Base-by-base conservation (phyloP, 2,329 filamentous ascomycete genomes). In the Mycosphaerella sp. region DNA sequence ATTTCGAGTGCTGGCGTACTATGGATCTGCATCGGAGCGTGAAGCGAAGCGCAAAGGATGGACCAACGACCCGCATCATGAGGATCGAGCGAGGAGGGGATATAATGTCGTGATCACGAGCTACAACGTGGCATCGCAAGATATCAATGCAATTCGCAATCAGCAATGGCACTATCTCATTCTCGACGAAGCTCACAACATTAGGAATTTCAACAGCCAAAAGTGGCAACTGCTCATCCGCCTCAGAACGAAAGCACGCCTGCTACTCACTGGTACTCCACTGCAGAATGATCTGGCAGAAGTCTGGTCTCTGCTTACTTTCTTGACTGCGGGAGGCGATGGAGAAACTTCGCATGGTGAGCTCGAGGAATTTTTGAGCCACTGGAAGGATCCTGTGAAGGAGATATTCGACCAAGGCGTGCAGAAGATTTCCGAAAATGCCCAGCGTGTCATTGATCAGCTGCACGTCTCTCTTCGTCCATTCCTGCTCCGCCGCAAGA, bases 61-160 rank as follows among this genome's bases (percentile, higher is more conserved):
- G 93, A 89, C 86, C 64, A 89, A 93, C 53, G 87, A 95, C 59
- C 67, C 69, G 3, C 67, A 70, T 43, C 65, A 69, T 50, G 60
- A 64, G 10, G 89, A 95, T 64, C 79, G 89, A 51, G 95, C 90
- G 84, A 95, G 97, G 67, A 91, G 97, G 11, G 89, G 90, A 70
- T 98, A 92, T 87, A 96, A 98, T 66, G 93, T 98, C 4, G 88
- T 92, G 72, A 95, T 98, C 67, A 98, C 95, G 0, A 96, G 92
- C 0, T 98, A 98, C 69, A 92, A 98, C 65, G 83, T 98, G 45
- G 91, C 97, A 6, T 79, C 97, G 12, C 89, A 95, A 67, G 95
- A 98, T 67, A 86, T 93, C 60, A 86, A 92, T 63, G 89, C 95
- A 0, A 95, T 98, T 74, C 93, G 95, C 69, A 84, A 91, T 58